Conservation (phyloP, 2,329 filamentous ascomycete genomes). For the Fusarium sarcochroum region DNA sequence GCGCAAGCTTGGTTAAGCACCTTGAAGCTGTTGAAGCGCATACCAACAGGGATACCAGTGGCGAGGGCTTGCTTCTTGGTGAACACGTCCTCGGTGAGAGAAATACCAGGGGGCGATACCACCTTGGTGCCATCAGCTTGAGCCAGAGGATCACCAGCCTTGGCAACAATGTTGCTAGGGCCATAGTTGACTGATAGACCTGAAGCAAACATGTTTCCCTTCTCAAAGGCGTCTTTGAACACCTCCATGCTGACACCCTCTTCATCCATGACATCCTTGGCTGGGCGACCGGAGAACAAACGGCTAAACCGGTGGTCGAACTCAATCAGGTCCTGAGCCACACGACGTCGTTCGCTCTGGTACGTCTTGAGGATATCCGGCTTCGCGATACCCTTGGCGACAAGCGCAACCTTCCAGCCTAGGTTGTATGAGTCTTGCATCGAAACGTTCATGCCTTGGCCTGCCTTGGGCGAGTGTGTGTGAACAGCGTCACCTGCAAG, state of each 20-base stretch:
- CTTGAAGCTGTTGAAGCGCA: slow-evolving; percentile 71
- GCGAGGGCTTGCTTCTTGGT: slow-evolving; percentile 51
- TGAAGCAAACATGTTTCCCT: slow-evolving; percentile 63
- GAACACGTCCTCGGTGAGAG: background rate
- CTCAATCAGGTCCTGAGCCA: slow-evolving; percentile 76
- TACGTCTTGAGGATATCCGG: slow-evolving; percentile 64
- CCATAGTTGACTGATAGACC: slow-evolving; percentile 32
- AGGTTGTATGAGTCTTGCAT: slow-evolving; percentile 75
- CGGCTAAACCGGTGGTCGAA: slow-evolving; percentile 72
- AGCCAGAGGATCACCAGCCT: background rate
- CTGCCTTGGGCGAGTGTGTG: slow-evolving; percentile 71
- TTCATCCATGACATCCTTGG: slow-evolving; percentile 72
- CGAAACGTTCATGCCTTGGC: slow-evolving; percentile 80
- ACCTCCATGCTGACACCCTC: slow-evolving; percentile 73
- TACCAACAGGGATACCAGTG: slow-evolving; percentile 61
- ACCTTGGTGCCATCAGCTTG: slow-evolving; percentile 15
- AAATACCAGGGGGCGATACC: background rate
- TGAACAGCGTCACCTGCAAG: slow-evolving; percentile 77
- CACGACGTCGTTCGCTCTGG: slow-evolving; percentile 65
- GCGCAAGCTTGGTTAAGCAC: slow-evolving; percentile 71
- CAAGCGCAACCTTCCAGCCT: slow-evolving; percentile 68
- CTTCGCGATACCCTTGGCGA: slow-evolving; percentile 60
- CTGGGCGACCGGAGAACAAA: slow-evolving; percentile 65
- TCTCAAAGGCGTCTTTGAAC: slow-evolving; percentile 72
- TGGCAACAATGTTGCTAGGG: slow-evolving; percentile 31